Base-by-base conservation (phyloP, 768 basidiomycete genomes). In the Russula compacta region DNA sequence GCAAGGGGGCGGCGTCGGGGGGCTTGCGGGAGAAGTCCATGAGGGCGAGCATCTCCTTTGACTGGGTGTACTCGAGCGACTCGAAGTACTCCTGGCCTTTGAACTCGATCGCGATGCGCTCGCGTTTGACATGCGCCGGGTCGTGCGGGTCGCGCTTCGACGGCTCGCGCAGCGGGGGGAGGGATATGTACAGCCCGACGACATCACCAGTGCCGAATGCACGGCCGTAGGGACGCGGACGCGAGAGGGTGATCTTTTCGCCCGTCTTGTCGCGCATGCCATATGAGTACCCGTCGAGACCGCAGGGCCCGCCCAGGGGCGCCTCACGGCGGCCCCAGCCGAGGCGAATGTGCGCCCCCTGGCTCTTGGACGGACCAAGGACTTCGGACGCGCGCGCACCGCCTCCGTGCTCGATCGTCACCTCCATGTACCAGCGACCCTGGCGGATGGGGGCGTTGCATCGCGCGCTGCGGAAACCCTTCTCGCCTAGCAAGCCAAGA, bases 51-150 rank as follows among this genome's bases (percentile, higher is more conserved):
- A 98, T 98, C 75, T 99, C 97, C 71, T 95, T 97, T 33, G 81
- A 83, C 60, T 85, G 83, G 10, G 84, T 74, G 71, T 97, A 98
- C 71, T 98, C 95, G 63, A 91, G 77, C 61, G 85, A 85, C 75
- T 99, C 97, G 72, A 98, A 98, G 71, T 95, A 94, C 64, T 92
- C 89, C 73, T 95, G 94, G n/a, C 91, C 91, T 73, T 95, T 97
- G 74, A 92, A 90, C 61, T 90, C 89, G 70, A 99, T 95, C 4
- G 95, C 84, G 62, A 95, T 89, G 58, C 97, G 89, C 69, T 93
- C 90, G 57, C 97, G 84, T 65, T 85, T 83, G 64, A 97, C 74
- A 65, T 86, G 86, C 5, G 89, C 87, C 10, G 95, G 89, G 71
- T 97, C 90, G 65, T 83, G 74, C 1, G 80, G 79, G 69, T 95